A percentile compares a stretch with the other conserved stretches of the same genome.
Evolutionary conservation across 352 stramenopile species (phyloP).

Genomic region (Pythium phragmiticola): DNA sequence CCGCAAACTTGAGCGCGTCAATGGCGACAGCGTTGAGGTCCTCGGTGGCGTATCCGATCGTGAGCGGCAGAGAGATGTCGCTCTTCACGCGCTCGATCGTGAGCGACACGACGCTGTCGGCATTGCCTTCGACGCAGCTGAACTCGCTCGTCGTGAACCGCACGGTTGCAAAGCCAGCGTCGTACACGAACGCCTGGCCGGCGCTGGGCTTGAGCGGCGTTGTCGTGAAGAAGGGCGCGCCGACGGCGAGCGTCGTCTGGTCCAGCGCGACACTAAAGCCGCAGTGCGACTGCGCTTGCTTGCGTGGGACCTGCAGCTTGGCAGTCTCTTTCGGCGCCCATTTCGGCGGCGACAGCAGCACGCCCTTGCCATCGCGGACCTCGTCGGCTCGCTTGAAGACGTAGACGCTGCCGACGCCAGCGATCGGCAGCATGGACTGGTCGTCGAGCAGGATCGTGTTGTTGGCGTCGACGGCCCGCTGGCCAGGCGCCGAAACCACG

Average conservation of each 20-base stretch:
- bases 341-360: conserved; percentile 54
- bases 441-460: conserved; percentile 59
- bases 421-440: conserved; percentile 28
- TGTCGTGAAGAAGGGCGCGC: conserved; percentile 55
- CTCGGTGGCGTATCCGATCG: conserved; percentile 72
- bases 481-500: conserved; percentile 74
- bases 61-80: conserved; percentile 53
- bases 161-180: conserved; percentile 50
- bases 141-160: conserved; percentile 62
- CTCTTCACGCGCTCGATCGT: conserved; percentile 41
- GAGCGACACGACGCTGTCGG: conserved; percentile 54
- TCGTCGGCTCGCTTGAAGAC: conserved; percentile 63
- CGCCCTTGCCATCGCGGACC: conserved; percentile 64
- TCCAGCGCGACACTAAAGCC: conserved; percentile 56
- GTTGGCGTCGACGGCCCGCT: conserved; percentile 80
- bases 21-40: conserved; percentile 62
- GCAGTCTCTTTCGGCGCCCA: conserved; percentile 70
- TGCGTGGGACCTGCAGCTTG: conserved; percentile 79
- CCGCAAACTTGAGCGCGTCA: conserved; percentile 53
- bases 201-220: conserved; percentile 35
- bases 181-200: conserved; percentile 69
- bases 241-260: conserved; percentile 54
- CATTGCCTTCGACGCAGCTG: conserved; percentile 60
- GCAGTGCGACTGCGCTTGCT: conserved; percentile 54
- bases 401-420: conserved; percentile 64